Conservation (phyloP, 106 monocot genomes). For the Chionographis japonica region DNA sequence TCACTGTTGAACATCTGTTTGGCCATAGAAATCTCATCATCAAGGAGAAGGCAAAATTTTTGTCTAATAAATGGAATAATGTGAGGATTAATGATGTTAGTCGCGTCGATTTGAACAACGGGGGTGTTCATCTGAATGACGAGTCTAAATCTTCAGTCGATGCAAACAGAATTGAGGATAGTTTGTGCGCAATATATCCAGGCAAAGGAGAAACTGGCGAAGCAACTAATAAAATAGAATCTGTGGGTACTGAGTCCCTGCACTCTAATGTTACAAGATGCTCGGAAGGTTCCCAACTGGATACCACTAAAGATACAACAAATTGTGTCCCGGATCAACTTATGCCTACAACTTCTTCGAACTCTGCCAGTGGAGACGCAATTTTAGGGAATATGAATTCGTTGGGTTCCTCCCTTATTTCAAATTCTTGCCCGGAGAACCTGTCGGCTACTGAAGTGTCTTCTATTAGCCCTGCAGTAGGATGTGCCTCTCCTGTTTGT, state of each 20-base stretch:
- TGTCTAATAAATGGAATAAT: constrained; percentile 50
- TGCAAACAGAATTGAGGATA: neutral
- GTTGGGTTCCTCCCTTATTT: constrained; percentile 14
- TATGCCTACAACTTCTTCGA: neutral
- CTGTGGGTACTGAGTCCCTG: constrained; percentile 3
- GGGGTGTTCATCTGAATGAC: neutral
- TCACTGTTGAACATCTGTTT: constrained; percentile 37
- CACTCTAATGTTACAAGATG: constrained; percentile 5
- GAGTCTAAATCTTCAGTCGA: neutral
- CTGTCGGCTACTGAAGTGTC: constrained; percentile 13
- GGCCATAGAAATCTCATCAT: constrained; percentile 17
- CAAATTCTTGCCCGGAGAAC: constrained; percentile 16
- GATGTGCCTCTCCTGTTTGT: constrained; percentile 4
- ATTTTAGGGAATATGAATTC: constrained; percentile 16
- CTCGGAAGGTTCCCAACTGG: neutral
- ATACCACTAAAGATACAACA: constrained; percentile 3
- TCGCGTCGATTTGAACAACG: constrained; percentile 10
- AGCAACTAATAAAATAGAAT: constrained; percentile 1
- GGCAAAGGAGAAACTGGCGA: neutral
- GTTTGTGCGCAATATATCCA: constrained; percentile 1
- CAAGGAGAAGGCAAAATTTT: constrained; percentile 43
- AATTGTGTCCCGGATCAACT: constrained; percentile 5
- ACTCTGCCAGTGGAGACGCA: constrained; percentile 10
- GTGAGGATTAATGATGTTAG: constrained; percentile 5
- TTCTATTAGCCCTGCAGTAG: constrained; percentile 14